phyloP scores from a whole-genome alignment of 1,139 yeast species.

The Suhomyces bokatorum region DNA sequence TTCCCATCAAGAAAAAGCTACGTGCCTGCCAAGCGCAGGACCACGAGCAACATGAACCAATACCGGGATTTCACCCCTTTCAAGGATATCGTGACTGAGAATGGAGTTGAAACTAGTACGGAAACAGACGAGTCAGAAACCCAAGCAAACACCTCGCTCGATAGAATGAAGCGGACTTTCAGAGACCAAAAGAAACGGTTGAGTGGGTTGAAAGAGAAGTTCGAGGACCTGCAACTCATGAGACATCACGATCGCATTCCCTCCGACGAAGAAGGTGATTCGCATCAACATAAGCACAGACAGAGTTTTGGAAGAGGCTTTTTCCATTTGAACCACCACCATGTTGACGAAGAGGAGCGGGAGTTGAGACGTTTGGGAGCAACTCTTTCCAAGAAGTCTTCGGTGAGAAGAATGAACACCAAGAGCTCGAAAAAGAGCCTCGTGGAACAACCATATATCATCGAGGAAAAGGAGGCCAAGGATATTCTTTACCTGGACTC shows the following conservation, averaged over 20 bases:
- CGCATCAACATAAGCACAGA: neutral
- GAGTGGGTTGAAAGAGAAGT: constrained; percentile 5
- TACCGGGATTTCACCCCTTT: constrained; percentile 9
- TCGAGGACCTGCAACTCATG: neutral
- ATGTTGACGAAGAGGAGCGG: constrained; percentile 22
- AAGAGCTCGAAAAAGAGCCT: constrained; percentile 1
- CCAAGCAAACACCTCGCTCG: neutral
- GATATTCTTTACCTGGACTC: constrained; percentile 16
- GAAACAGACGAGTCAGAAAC: neutral
- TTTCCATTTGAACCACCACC: constrained; percentile 10
- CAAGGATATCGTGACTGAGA: constrained; percentile 7
- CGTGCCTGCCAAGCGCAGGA: constrained; percentile 3
- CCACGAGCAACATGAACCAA: neutral
- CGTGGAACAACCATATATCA: constrained; percentile 7
- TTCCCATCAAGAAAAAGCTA: constrained; percentile 4
- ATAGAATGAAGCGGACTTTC: constrained; percentile 6
- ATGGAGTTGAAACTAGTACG: neutral
- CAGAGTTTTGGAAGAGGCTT: constrained; percentile 8
- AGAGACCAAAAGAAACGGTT: constrained; percentile 7
- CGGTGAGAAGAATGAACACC: constrained; percentile 14
- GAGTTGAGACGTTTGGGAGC: constrained; percentile 36
- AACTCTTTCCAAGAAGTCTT: constrained; percentile 21
- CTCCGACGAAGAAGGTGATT: constrained; percentile 5
- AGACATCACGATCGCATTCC: neutral
- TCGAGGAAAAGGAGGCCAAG: constrained; percentile 16